A percentile compares a stretch with the other conserved stretches of the same genome.
phyloP scores from a whole-genome alignment of 495 filamentous ascomycete genomes.

The Neurospora sp. region DNA sequence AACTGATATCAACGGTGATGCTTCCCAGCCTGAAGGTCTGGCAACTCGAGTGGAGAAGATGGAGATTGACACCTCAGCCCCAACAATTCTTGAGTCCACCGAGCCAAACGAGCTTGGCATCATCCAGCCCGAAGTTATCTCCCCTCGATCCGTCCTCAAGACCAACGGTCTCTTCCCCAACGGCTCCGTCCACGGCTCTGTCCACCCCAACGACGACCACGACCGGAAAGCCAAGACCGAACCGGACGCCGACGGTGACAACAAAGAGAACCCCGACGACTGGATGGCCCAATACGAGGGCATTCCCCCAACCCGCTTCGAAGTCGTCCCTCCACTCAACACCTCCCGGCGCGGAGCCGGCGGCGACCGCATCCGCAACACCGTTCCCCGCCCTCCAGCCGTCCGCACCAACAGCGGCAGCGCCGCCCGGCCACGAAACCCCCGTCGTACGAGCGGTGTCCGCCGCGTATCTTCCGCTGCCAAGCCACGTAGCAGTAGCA shows the following conservation, averaged over 20 bases:
- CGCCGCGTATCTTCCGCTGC: slow-evolving; percentile 13
- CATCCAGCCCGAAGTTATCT: neutral
- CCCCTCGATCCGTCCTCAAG: neutral
- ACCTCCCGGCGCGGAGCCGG: slow-evolving; percentile 21
- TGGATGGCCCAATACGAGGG: slow-evolving; percentile 34
- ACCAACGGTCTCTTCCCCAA: slow-evolving; percentile 15
- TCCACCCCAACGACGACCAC: slow-evolving; percentile 15
- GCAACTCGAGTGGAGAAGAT: slow-evolving; percentile 12
- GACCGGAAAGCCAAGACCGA: slow-evolving; percentile 16
- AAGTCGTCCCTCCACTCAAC: slow-evolving; percentile 66
- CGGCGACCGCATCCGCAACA: slow-evolving; percentile 17
- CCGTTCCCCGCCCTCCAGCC: slow-evolving; percentile 20
- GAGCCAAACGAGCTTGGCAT: slow-evolving; percentile 25
- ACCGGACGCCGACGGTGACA: slow-evolving; percentile 22
- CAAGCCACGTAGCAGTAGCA: slow-evolving; percentile 21
- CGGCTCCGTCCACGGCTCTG: neutral
- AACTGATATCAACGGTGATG: slow-evolving; percentile 24
- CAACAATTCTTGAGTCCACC: slow-evolving; percentile 31
- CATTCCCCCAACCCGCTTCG: slow-evolving; percentile 72
- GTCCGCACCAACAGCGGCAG: slow-evolving; percentile 14
- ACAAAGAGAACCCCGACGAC: slow-evolving; percentile 19
- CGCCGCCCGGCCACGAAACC: slow-evolving; percentile 14
- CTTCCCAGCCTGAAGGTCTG: slow-evolving; percentile 9
- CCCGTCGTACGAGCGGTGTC: slow-evolving; percentile 12
- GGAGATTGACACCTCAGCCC: slow-evolving; percentile 3